Percentiles rank a stretch among this genome's conserved stretches.
These are phyloP conservation scores for Candida vartiovaarae DNA, from an alignment of 805 yeast species.

Conservation along the genomic window DNA sequence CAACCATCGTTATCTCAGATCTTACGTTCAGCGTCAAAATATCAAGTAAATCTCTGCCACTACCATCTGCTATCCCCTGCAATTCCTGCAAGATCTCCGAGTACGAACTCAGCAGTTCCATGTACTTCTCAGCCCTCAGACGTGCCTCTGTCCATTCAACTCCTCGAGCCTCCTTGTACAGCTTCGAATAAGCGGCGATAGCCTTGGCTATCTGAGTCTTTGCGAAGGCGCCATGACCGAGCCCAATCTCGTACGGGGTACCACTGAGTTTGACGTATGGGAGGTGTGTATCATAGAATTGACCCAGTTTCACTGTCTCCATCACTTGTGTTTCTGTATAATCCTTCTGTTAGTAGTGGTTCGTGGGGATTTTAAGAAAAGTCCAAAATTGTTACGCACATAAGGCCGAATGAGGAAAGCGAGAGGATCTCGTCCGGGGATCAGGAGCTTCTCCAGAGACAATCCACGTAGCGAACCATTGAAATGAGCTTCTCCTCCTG, in stretches of 20 bases:
- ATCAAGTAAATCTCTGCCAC: constrained; percentile 26
- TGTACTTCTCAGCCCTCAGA: constrained; percentile 22
- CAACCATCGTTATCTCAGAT: constrained; percentile 31
- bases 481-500: constrained; percentile 18
- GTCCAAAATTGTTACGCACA: not conserved
- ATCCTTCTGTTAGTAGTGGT: not conserved
- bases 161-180: constrained; percentile 21
- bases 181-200: constrained; percentile 23
- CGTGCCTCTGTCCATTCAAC: constrained; percentile 27
- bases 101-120: constrained; percentile 22
- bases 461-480: constrained; percentile 2
- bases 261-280: constrained; percentile 21
- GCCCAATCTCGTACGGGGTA: constrained; percentile 27
- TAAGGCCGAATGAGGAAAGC: constrained; percentile 6
- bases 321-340: not conserved
- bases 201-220: constrained; percentile 23
- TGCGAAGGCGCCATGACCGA: constrained; percentile 30
- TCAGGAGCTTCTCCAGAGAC: not conserved
- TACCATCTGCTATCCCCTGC: constrained; percentile 32
- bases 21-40: constrained; percentile 32
- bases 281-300: constrained; percentile 22
- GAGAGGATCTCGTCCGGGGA: too few species aligned
- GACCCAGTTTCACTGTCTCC: constrained; percentile 12
- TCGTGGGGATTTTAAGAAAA: too few species aligned
- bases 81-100: constrained; percentile 30